Evolutionary conservation across 345 rosid species (phyloP).

Genomic region (Heritiera littoralis): DNA sequence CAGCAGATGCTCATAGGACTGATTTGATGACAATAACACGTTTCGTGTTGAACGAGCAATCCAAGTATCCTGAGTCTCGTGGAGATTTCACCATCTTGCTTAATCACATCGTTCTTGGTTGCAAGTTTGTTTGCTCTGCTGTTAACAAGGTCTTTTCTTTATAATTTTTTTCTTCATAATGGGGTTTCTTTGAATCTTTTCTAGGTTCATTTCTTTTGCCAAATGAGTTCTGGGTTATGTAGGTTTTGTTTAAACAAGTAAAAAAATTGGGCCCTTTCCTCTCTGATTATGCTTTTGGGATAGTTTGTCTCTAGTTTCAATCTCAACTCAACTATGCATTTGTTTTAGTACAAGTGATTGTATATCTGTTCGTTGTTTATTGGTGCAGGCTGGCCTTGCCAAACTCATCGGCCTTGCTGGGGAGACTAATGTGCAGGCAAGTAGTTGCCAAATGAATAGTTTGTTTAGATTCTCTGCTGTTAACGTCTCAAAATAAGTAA

Average conservation of each 20-base stretch:
- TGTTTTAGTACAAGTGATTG: background rate
- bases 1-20: slow-evolving; percentile 79
- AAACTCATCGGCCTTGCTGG: slow-evolving; percentile 95
- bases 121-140: slow-evolving; percentile 96
- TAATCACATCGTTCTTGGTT: slow-evolving; percentile 91
- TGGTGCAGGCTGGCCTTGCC: slow-evolving; percentile 94
- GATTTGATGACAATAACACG: slow-evolving; percentile 98
- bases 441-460: slow-evolving; percentile 21
- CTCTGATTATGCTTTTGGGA: background rate
- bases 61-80: slow-evolving; percentile 91
- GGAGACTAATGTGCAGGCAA: slow-evolving; percentile 91
- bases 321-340: background rate
- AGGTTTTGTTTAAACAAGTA: background rate
- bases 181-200: background rate
- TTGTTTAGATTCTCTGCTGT: background rate
- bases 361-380: background rate
- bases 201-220: background rate
- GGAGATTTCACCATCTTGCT: slow-evolving; percentile 95
- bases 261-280: background rate
- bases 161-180: background rate
- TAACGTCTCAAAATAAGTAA: background rate
- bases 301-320: background rate
- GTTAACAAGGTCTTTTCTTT: slow-evolving; percentile 69
- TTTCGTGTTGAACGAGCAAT: slow-evolving; percentile 78
- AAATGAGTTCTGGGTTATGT: background rate